Base-by-base conservation (phyloP, 1,139 yeast genomes). In the Candida pseudoviswanathii region DNA sequence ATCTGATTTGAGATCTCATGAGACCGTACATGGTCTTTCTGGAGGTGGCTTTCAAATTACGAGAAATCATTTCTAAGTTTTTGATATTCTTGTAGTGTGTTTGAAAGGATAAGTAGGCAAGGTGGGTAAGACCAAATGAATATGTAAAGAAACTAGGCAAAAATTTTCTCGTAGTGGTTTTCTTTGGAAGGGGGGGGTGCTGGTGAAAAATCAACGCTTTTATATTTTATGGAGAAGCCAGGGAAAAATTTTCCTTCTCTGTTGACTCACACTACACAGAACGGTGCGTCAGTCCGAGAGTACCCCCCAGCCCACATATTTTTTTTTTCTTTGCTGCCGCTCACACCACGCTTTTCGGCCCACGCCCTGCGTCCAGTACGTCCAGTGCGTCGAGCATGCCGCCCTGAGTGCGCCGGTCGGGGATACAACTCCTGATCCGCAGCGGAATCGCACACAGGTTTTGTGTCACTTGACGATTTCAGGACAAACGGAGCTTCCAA, bases 1-100 rank as follows among this genome's bases (percentile, higher is more conserved):
- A 50, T 63, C 78, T 68, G 43, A 56, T 40, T 44, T 47, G 58
- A 27, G 44, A 43, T 45, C 43, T 52, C 34, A 45, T 43, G 24
- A 44, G 37, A 38, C 44, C 44, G 41, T 48, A 47, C 33, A 50
- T 37, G 44, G 45, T 41, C 45, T 43, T 51, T 42, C 51, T 53
- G 8, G 52, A 27, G 5, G 48, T 16, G 8, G 47, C 29, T 31
- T 47, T 52, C 42, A 54, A 45, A 37, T 47, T 48, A 47, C 55
- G 51, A 45, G 57, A 53, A 47, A 54, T 53, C 57, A 54, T 54
- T 39, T 39, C 42, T 11, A 16, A 39, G 33, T 32, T 37, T 27
- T 27, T 32, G 42, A 33, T 42, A 32, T 42, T 34, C 44, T 42
- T 21, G 16, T 26, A n/a, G 30, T 21, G n/a, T 27, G 5, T 7